A percentile compares a stretch with the other conserved stretches of the same genome.
These are phyloP conservation scores for Cercis canadensis DNA, from an alignment of 306 rosid genomes.

Conservation along the genomic window DNA sequence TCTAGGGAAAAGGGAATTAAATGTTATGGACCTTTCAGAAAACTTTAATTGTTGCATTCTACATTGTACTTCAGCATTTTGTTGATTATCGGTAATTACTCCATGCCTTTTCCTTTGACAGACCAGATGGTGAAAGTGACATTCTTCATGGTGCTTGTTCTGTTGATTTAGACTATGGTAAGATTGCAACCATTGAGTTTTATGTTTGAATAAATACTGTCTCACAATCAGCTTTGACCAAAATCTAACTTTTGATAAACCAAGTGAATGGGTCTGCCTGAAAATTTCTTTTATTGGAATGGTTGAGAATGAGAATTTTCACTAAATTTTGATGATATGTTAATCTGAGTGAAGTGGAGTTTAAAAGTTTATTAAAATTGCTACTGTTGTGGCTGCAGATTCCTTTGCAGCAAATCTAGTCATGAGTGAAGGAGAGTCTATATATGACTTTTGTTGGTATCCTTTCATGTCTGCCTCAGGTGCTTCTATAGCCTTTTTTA, in stretches of 20 bases:
- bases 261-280: background rate
- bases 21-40: background rate
- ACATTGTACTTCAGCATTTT: background rate
- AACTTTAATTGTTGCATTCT: background rate
- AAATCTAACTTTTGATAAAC: background rate
- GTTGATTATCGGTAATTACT: background rate
- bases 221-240: background rate
- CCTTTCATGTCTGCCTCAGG: conserved; percentile 98
- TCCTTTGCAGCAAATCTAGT: conserved; percentile 70
- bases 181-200: background rate
- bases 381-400: conserved; percentile 55
- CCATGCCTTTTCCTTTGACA: conserved; percentile 32
- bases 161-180: conserved; percentile 57
- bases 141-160: conserved; percentile 36
- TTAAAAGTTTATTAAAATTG: background rate
- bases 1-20: background rate
- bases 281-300: conserved; percentile 7
- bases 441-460: conserved; percentile 95
- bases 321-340: background rate
- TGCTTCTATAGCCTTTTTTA: conserved; percentile 37
- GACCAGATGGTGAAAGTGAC: conserved; percentile 56
- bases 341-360: background rate
- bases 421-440: conserved; percentile 83
- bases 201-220: too few relatives aligned
- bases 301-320: background rate